Evolutionary conservation across 169 alveolate species (phyloP), one percentile per base, ranked within the genome.

Genomic region (Plasmodium fragile): DNA sequence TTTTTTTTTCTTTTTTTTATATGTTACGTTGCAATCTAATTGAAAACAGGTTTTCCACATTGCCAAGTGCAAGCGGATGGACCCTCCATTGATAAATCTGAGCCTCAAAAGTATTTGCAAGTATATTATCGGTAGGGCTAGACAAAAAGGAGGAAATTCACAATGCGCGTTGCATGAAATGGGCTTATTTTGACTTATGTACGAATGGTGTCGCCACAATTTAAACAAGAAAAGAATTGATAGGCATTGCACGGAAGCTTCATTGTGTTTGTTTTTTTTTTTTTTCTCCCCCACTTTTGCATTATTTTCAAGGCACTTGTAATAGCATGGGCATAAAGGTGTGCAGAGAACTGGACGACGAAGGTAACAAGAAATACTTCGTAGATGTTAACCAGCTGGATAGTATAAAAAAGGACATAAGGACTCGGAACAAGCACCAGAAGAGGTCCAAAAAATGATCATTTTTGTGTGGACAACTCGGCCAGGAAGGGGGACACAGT

Each of bases 31-130:
- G n/a, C n/a, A 39, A 30, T 6, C 10, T 13, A 73, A 10, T 25
- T 34, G 69, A 28, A n/a, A 53, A 71, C 96, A 97, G 98, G 96
- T 97, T 22, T 97, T 95, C 73, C 98, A 97, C 81, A 97, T 97
- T 53, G 98, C 98, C 13, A 97, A 95, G 71, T 95, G 97, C 94
- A 97, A 97, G 72, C 91, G 97, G 78, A 97, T 97, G 98, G 98
- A 97, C 83, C 97, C 97, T 59, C 97, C 97, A 0, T 82, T 96
- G 70, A 96, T 97, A 71, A 97, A 97, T 28, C 43, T 95, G 69
- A 95, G 98, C 10, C 93, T 96, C 25, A 91, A 95, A 41, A 92
- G 96, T 43, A 90, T 92, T 22, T 92, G 96, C 84, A 80, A 87
- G 34, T 93, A 93, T 28, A 87, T 95, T 28, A 95, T 95, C 72